Conservation (phyloP, 768 basidiomycete species). For the Tulasnella sp. region DNA sequence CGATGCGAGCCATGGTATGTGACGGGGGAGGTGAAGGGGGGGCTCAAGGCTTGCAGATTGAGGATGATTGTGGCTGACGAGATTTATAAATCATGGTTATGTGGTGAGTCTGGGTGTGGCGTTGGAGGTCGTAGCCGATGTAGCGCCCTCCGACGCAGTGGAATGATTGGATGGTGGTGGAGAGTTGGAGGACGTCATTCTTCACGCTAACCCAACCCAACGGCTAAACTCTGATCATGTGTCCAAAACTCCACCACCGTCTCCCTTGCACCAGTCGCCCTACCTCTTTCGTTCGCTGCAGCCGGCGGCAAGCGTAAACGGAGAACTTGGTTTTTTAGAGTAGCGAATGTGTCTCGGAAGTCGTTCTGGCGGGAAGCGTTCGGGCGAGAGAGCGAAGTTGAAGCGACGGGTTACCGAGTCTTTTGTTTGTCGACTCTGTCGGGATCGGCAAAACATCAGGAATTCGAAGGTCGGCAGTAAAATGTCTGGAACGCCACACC, state of each 20-base stretch:
- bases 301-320: not conserved
- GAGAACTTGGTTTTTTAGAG: not conserved
- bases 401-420: not conserved
- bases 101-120: not conserved
- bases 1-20: not conserved
- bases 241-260: not conserved
- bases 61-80: not conserved
- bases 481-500: not conserved
- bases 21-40: not conserved
- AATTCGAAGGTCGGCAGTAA: not conserved
- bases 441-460: not conserved
- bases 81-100: not conserved
- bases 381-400: not conserved
- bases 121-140: not conserved
- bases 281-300: not conserved
- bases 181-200: not conserved
- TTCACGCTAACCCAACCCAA: no score
- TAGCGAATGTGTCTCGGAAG: not conserved
- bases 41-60: not conserved
- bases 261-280: not conserved
- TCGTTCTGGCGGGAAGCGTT: not conserved
- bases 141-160: not conserved
- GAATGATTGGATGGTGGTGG: not conserved
- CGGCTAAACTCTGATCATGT: not conserved
- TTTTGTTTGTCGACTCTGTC: not conserved